Conservation (phyloP, 2,329 filamentous ascomycete genomes). For the Colletotrichum sojae region DNA sequence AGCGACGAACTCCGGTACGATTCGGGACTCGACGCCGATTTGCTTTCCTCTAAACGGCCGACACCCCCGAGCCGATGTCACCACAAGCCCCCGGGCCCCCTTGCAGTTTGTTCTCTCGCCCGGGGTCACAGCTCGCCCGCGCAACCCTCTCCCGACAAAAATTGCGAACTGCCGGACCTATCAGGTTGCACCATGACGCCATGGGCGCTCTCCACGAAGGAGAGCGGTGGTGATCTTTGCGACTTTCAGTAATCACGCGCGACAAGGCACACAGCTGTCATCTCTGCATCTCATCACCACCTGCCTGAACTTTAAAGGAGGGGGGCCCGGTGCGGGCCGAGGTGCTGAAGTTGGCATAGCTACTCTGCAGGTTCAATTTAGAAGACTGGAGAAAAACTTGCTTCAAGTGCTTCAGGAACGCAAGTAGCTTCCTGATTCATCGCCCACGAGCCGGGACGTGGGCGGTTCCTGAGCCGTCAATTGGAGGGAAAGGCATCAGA, state of each 20-base stretch:
- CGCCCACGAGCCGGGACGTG: not conserved
- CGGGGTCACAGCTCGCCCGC: conserved; percentile 5
- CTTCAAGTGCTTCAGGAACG: conserved; percentile 2
- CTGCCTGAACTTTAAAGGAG: not conserved
- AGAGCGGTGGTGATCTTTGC: conserved; percentile 11
- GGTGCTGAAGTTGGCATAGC: conserved; percentile 34
- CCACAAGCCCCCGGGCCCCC: not conserved
- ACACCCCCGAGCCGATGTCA: conserved; percentile 23
- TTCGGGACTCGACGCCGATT: conserved; percentile 2
- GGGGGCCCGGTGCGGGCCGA: conserved; percentile 26
- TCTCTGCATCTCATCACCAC: not conserved
- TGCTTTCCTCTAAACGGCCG: conserved; percentile 27
- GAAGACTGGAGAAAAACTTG: conserved; percentile 19
- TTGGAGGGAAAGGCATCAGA: conserved; percentile 16
- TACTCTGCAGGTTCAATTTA: conserved; percentile 4
- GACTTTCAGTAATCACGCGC: conserved; percentile 8
- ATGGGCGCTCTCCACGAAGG: not conserved
- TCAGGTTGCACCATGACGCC: conserved; percentile 11
- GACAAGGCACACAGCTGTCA: conserved; percentile 11
- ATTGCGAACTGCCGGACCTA: conserved; percentile 32
- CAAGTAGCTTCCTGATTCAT: conserved; percentile 16
- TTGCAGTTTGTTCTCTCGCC: not conserved
- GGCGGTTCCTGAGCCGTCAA: conserved; percentile 3
- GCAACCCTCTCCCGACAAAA: conserved; percentile 11
- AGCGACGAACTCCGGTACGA: conserved; percentile 1